Conservation (phyloP, 176 grass and related monocot species). For the Ensete ventricosum region DNA sequence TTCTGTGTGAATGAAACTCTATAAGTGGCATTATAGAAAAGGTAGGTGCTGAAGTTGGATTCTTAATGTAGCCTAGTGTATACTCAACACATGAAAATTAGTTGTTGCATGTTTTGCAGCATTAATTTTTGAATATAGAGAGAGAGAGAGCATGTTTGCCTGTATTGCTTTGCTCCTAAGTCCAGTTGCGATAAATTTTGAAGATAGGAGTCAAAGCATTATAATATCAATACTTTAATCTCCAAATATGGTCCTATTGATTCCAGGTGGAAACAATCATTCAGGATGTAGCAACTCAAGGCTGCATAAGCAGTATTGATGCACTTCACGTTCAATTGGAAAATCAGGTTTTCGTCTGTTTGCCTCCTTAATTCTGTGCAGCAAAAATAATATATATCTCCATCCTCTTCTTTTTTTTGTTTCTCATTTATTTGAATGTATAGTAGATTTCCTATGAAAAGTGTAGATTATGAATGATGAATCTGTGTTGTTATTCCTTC, state of each 20-base stretch:
- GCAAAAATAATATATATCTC: neutral
- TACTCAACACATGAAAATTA: no score
- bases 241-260: neutral
- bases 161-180: neutral
- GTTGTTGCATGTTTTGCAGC: no score
- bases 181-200: neutral
- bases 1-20: no score
- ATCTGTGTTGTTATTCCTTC: no score
- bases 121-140: no score
- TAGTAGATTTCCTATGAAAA: no score
- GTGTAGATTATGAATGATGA: no score
- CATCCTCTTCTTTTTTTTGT: neutral
- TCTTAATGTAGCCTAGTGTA: no score
- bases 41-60: no score
- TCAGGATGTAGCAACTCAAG: slow-evolving; percentile 44
- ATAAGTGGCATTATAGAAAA: no score
- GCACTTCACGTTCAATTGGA: slow-evolving; percentile 56
- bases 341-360: slow-evolving; percentile 43
- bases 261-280: slow-evolving; percentile 72
- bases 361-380: neutral
- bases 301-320: slow-evolving; percentile 58
- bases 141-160: neutral
- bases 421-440: neutral
- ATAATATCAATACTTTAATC: neutral
- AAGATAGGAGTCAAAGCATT: neutral